phyloP scores from a whole-genome alignment of 495 filamentous ascomycete genomes.

The Aspergillus egyptiacus region DNA sequence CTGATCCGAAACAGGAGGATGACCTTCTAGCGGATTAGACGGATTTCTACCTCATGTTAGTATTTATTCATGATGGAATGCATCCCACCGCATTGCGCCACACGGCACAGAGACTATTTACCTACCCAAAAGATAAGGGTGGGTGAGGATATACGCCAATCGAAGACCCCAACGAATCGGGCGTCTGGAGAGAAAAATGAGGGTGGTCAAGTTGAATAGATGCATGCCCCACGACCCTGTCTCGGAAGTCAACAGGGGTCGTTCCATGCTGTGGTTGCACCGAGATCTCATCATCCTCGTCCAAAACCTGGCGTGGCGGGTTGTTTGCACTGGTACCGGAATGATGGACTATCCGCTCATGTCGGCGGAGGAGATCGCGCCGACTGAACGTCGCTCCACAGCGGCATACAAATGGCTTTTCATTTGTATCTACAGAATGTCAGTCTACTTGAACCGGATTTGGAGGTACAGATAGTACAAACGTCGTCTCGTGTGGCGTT shows the following conservation, averaged over 20 bases:
- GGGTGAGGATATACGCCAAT: not conserved
- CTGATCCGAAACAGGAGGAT: not conserved
- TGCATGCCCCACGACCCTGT: not conserved
- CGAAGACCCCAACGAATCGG: not conserved
- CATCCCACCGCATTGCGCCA: not conserved
- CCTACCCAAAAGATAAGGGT: not conserved
- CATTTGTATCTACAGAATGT: constrained; percentile 3
- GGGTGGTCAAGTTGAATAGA: not conserved
- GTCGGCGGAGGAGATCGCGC: constrained; percentile 2
- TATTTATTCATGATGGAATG: not conserved
- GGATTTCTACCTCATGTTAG: not conserved
- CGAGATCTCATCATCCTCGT: not conserved
- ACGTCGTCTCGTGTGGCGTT: constrained; percentile 9
- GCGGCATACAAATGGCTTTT: constrained; percentile 6
- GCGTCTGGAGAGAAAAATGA: not conserved
- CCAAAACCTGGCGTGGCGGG: not conserved
- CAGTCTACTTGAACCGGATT: not conserved
- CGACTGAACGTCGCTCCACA: constrained; percentile 3
- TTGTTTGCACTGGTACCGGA: not conserved
- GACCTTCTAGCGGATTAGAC: not conserved
- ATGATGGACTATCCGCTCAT: constrained; percentile 5
- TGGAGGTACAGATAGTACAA: not conserved
- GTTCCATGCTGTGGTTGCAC: not conserved
- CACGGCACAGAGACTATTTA: not conserved
- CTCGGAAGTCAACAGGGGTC: not conserved